Percentiles rank a stretch among this genome's conserved stretches.
Conservation (phyloP, 2,329 filamentous ascomycete genomes). For the Byssoonygena ceratinophila region DNA sequence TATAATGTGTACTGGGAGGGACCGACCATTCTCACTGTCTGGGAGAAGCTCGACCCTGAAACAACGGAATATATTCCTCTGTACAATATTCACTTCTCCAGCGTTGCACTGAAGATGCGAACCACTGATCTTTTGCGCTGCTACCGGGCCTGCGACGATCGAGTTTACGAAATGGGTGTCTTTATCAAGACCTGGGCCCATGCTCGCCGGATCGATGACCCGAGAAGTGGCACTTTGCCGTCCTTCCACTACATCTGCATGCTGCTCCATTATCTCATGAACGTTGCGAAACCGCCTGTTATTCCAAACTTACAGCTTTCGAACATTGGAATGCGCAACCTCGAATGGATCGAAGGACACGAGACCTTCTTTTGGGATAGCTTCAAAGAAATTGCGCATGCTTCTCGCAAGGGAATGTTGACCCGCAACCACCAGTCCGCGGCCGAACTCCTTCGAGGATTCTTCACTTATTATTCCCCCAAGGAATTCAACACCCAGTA, state of each 20-base stretch:
- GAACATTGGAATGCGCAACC: constrained; percentile 28
- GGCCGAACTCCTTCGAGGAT: constrained; percentile 63
- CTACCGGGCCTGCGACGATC: constrained; percentile 67
- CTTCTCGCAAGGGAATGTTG: constrained; percentile 49
- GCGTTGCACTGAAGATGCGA: constrained; percentile 61
- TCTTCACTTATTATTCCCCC: constrained; percentile 78
- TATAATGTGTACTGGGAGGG: constrained; percentile 57
- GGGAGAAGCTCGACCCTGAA: constrained; percentile 49
- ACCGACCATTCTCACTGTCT: constrained; percentile 66
- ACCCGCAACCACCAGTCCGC: constrained; percentile 60
- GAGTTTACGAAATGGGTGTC: constrained; percentile 66
- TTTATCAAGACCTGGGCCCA: constrained; percentile 92
- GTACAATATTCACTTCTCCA: constrained; percentile 76
- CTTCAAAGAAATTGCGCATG: constrained; percentile 55
- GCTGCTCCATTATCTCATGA: constrained; percentile 83
- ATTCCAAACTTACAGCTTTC: constrained; percentile 59
- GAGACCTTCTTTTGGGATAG: constrained; percentile 70
- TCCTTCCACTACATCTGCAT: constrained; percentile 89
- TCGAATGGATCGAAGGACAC: constrained; percentile 49
- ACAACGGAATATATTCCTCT: neutral
- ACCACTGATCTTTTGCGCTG: constrained; percentile 75
- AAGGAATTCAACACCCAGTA: constrained; percentile 19
- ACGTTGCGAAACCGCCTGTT: constrained; percentile 68
- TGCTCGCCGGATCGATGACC: constrained; percentile 70
- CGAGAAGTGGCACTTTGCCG: constrained; percentile 74